phyloP scores from a whole-genome alignment of 2,329 filamentous ascomycete species.

The Neoarthrinium moseri region DNA sequence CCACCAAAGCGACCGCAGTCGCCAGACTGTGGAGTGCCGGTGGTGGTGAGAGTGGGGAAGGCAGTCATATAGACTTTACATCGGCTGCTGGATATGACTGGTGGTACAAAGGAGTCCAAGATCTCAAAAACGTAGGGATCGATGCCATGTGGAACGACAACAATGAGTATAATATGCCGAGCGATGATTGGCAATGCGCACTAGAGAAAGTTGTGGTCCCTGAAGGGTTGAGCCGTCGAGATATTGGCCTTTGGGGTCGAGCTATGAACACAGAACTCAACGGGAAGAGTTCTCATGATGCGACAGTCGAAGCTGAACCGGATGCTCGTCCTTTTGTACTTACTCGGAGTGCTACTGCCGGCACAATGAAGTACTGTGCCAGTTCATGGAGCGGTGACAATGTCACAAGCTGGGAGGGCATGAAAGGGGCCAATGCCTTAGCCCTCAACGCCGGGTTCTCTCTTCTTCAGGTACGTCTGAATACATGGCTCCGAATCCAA shows the following conservation, averaged over 20 bases:
- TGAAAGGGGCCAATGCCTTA: slow-evolving; percentile 70
- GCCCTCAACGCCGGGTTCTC: slow-evolving; percentile 68
- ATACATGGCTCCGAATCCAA: too few species aligned
- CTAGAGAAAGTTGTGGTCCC: slow-evolving; percentile 44
- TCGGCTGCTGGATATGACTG: slow-evolving; percentile 65
- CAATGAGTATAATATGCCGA: slow-evolving; percentile 69
- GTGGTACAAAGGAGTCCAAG: slow-evolving; percentile 69
- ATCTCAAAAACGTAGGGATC: slow-evolving; percentile 61
- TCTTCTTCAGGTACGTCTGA: slow-evolving; percentile 52
- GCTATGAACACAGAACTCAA: slow-evolving; percentile 69
- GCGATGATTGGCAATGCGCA: slow-evolving; percentile 64
- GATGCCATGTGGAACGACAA: slow-evolving; percentile 81
- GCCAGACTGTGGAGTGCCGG: slow-evolving; percentile 71
- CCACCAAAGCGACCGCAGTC: slow-evolving; percentile 49
- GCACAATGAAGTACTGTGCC: slow-evolving; percentile 68
- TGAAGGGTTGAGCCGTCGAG: slow-evolving; percentile 36
- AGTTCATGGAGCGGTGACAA: slow-evolving; percentile 77
- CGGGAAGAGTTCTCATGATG: slow-evolving; percentile 69
- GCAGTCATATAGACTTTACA: slow-evolving; percentile 73
- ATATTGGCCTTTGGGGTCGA: slow-evolving; percentile 68
- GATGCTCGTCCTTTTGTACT: slow-evolving; percentile 64
- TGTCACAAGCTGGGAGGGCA: slow-evolving; percentile 69
- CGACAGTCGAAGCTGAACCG: slow-evolving; percentile 57
- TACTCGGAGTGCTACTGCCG: slow-evolving; percentile 68
- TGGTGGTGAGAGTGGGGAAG: slow-evolving; percentile 67